Percentiles rank a stretch among this genome's conserved stretches.
Evolutionary conservation across 2,329 filamentous ascomycete species (phyloP).

Genomic region (Penicillium fuscoglaucum): DNA sequence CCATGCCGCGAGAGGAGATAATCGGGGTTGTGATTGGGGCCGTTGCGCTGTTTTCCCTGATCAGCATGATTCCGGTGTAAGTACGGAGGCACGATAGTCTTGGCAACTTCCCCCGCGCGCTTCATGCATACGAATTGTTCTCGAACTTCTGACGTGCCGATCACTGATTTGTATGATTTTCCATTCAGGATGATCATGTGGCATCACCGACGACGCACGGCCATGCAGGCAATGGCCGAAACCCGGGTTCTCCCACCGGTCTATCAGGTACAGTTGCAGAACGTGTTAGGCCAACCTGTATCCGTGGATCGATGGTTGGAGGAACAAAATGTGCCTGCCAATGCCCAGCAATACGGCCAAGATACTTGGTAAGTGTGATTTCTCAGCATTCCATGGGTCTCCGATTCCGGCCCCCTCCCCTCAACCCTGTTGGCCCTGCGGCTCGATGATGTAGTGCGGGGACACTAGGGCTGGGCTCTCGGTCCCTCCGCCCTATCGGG

Average conservation of each 20-base stretch:
- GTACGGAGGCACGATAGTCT: constrained; percentile 16
- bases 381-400: constrained; percentile 2
- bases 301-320: constrained; percentile 33
- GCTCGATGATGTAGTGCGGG: constrained; percentile 12
- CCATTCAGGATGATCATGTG: constrained; percentile 26
- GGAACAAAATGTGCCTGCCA: constrained; percentile 21
- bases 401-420: constrained; percentile 1
- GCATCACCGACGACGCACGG: constrained; percentile 22
- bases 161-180: constrained; percentile 1
- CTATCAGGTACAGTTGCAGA: constrained; percentile 15
- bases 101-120: constrained; percentile 11
- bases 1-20: constrained; percentile 26
- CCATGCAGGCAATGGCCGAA: constrained; percentile 11
- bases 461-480: constrained; percentile 8
- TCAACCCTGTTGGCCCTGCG: constrained; percentile 17
- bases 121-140: constrained; percentile 18
- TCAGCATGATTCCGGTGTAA: constrained; percentile 35
- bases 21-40: constrained; percentile 35
- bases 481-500: constrained; percentile 8
- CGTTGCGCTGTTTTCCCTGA: constrained; percentile 29
- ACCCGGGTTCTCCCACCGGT: neutral
- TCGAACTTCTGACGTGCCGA: constrained; percentile 12
- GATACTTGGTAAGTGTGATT: constrained; percentile 31
- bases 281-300: constrained; percentile 18
- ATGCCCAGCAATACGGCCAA: constrained; percentile 24